Evolutionary conservation across 805 yeast species (phyloP), one percentile per base, ranked within the genome.

Genomic region (Pichia deserticola): DNA sequence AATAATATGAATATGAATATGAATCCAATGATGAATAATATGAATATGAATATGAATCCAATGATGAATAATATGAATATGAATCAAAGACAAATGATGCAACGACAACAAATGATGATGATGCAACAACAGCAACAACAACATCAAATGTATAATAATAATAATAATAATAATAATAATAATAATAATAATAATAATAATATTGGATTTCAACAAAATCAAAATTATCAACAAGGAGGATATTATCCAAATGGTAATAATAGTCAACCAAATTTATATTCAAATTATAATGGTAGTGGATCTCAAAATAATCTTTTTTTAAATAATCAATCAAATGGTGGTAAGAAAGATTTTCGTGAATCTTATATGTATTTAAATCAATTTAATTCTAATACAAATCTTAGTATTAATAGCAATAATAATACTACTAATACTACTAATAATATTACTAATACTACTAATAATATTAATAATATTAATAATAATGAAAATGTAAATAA

Each of bases 301-400:
- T 28, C n/a, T 8, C 42, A 42, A 34, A 28, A n/a, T 11, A 33
- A 12, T 20, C n/a, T 40, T 10, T 34, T 25, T 28, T 12, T 40
- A 10, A 13, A 29, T 7, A 29, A 47, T 34, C 51, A 48, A 38
- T 7, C 36, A 40, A 37, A 37, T 34, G 13, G 13, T 34, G 36
- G n/a, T 12, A 44, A 43, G 5, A 41, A 41, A 12, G 20, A 13
- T 15, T 43, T 38, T 39, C 38, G 50, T 32, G 52, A 50, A 39
- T 45, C 54, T 7, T 45, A 35, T 33, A 53, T 49, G 54, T 44
- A 39, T 33, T 35, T 45, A 20, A 50, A 44, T 46, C 34, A 42
- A 5, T 10, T 33, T 42, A 20, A 20, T 20, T 20, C 20, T 2
- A 20, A 20, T 20, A 20, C 20, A 20, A 20, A 20, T 20, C 20